Conservation (phyloP, 306 rosid genomes). For the Trichosanthes cucumerina region DNA sequence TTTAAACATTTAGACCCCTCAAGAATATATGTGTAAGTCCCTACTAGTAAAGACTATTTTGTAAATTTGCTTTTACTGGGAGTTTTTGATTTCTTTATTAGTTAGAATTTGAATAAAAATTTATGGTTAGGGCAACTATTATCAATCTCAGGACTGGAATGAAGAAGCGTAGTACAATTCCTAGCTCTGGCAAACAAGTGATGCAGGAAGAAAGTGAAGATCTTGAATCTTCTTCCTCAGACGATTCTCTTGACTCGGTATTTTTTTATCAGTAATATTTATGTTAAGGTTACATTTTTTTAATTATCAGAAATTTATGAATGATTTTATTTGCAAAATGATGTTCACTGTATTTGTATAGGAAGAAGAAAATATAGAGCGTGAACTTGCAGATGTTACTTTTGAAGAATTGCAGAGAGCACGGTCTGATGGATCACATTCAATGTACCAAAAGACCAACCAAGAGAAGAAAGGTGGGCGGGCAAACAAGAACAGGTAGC, state of each 20-base stretch:
- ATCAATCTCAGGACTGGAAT: not conserved
- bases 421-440: slow-evolving; percentile 56
- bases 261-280: not conserved
- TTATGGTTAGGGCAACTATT: not conserved
- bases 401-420: slow-evolving; percentile 82
- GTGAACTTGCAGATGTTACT: slow-evolving; percentile 68
- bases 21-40: not conserved
- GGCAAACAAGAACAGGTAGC: slow-evolving; percentile 75
- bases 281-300: not conserved
- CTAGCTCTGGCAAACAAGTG: slow-evolving; percentile 10
- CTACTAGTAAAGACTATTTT: not conserved
- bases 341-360: not conserved
- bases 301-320: not conserved
- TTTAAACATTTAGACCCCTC: not conserved
- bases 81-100: not conserved
- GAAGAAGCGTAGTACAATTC: slow-evolving; percentile 11
- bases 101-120: not conserved
- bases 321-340: not conserved
- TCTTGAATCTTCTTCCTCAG: slow-evolving; percentile 13
- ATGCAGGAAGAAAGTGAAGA: slow-evolving; percentile 17
- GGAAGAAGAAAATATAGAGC: slow-evolving; percentile 62
- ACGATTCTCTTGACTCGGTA: slow-evolving; percentile 6
- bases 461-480: slow-evolving; percentile 43
- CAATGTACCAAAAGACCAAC: slow-evolving; percentile 23
- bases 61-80: not conserved